phyloP scores from a whole-genome alignment of 139 green algal species.

The Astrephomene gubernaculifera region DNA sequence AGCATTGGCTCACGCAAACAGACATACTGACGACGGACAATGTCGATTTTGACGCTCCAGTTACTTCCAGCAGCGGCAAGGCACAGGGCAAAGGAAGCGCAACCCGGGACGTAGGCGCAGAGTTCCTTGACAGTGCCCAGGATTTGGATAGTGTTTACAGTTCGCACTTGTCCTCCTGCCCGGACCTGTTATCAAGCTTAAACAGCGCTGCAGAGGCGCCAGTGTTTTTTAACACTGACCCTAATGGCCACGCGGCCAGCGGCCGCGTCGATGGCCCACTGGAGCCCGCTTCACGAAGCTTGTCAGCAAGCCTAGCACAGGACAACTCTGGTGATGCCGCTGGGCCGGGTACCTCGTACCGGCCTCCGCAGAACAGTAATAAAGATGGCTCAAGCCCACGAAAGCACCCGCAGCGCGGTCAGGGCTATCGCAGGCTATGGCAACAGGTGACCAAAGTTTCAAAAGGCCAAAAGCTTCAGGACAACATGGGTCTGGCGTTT shows the following conservation, averaged over 20 bases:
- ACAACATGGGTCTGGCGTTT: constrained; percentile 41
- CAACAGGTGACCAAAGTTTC: constrained; percentile 70
- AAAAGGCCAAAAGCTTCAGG: constrained; percentile 57
- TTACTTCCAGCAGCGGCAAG: neutral
- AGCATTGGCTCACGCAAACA: constrained; percentile 27
- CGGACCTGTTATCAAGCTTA: constrained; percentile 29
- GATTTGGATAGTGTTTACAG: constrained; percentile 35
- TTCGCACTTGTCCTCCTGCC: constrained; percentile 26
- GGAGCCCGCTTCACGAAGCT: neutral
- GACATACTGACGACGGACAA: constrained; percentile 42
- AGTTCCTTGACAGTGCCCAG: constrained; percentile 35
- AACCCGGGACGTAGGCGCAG: neutral
- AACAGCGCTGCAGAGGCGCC: constrained; percentile 8
- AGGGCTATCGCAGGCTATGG: constrained; percentile 85
- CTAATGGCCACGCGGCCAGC: neutral
- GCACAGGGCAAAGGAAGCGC: neutral
- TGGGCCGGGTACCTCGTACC: neutral
- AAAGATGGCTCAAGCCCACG: constrained; percentile 20
- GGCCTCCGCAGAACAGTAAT: neutral
- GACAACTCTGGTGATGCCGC: neutral
- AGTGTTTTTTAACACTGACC: constrained; percentile 6
- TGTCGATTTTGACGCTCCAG: constrained; percentile 16
- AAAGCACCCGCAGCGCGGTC: constrained; percentile 45
- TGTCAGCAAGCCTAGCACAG: constrained; percentile 26
- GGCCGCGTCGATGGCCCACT: neutral